Conservation (phyloP, 805 yeast species). For the Saturnispora besseyi region DNA sequence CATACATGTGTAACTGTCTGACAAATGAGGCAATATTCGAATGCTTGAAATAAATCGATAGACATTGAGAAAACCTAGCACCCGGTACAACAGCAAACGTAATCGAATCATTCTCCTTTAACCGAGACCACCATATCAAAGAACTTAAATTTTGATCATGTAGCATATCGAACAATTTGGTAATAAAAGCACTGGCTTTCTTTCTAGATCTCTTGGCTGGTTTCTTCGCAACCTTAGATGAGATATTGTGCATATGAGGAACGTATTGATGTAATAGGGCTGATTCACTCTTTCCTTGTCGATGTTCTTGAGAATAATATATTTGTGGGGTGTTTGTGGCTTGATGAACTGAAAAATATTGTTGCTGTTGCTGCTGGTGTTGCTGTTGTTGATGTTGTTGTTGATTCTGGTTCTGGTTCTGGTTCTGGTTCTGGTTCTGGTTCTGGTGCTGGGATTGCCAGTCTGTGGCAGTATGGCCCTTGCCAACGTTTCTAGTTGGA, state of each 20-base stretch:
- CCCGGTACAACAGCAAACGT: slow-evolving; percentile 61
- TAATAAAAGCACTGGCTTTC: slow-evolving; percentile 55
- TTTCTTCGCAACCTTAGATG: neutral
- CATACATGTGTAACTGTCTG: slow-evolving; percentile 92
- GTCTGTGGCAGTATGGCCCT: too few species aligned
- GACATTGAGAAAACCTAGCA: slow-evolving; percentile 48
- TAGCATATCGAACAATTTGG: slow-evolving; percentile 55
- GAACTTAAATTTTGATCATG: slow-evolving; percentile 43
- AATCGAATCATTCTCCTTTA: slow-evolving; percentile 33
- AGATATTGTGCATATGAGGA: neutral
- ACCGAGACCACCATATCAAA: slow-evolving; percentile 56
- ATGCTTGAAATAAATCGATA: slow-evolving; percentile 81
- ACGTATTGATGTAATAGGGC: neutral
- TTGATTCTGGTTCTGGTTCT: too few species aligned
- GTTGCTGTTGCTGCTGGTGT: too few species aligned
- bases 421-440: too few species aligned
- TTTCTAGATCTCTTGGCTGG: neutral
- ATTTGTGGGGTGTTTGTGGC: too few species aligned
- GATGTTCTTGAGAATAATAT: too few species aligned
- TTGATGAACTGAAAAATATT: too few species aligned
- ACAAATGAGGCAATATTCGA: slow-evolving; percentile 91
- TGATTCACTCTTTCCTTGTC: too few species aligned
- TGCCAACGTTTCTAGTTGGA: too few species aligned
- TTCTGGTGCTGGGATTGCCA: too few species aligned
- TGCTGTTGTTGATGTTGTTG: too few species aligned